Evolutionary conservation across 2,329 filamentous ascomycete genomes (phyloP).

Genomic region (Scopulariopsis brevicaulis): DNA sequence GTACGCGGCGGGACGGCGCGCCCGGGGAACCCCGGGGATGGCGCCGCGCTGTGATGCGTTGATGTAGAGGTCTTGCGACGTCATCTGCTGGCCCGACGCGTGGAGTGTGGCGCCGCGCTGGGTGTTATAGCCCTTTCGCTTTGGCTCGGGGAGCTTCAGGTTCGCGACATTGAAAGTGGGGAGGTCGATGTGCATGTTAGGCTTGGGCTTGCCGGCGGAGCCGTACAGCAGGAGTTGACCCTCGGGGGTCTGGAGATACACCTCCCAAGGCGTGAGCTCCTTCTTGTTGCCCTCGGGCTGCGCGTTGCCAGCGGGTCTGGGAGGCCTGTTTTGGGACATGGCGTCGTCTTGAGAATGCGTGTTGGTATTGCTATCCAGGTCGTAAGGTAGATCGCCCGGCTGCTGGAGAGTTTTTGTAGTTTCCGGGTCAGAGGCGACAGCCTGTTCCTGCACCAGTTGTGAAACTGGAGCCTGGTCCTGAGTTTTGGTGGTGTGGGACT

Average conservation of each 20-base stretch:
- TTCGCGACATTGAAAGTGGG: not conserved
- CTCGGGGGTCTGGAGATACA: not conserved
- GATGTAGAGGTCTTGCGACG: not conserved
- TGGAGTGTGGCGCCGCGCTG: not conserved
- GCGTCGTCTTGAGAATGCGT: not conserved
- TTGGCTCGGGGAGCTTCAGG: not conserved
- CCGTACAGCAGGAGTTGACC: not conserved
- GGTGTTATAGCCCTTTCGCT: not conserved
- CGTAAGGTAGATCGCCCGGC: not conserved
- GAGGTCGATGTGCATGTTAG: not conserved
- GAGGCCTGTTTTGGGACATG: not conserved
- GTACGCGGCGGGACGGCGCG: too few relatives aligned
- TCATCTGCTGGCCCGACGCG: not conserved
- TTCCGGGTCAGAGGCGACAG: not conserved
- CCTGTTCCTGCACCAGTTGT: not conserved
- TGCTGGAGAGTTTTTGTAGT: not conserved
- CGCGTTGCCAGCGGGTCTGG: not conserved
- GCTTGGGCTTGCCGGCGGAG: not conserved
- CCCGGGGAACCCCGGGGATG: not conserved
- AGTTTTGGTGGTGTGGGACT: not conserved
- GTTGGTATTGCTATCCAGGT: not conserved
- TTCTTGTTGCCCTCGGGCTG: not conserved
- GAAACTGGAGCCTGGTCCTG: not conserved
- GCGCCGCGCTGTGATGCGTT: not conserved
- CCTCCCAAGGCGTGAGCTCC: not conserved